phyloP scores from a whole-genome alignment of 345 rosid species.

The Leavenworthia alabamica region DNA sequence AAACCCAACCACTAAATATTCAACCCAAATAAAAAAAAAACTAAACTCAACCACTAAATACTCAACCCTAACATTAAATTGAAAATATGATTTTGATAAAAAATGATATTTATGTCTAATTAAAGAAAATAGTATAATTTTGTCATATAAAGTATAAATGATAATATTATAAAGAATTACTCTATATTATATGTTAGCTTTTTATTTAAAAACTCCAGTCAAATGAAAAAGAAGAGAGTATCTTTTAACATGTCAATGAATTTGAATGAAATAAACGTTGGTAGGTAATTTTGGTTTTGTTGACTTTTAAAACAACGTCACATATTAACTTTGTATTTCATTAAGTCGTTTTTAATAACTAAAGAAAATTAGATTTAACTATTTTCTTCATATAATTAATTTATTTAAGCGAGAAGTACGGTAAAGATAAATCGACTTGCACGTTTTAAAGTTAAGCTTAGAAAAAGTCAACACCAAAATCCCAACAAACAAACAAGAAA shows the following conservation, averaged over 20 bases:
- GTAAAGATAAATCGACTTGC: neutral
- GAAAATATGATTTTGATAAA: too few species aligned
- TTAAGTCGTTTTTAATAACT: too few species aligned
- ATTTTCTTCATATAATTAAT: neutral
- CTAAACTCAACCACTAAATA: too few species aligned
- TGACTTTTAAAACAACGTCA: neutral
- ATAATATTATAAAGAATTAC: too few species aligned
- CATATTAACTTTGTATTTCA: neutral
- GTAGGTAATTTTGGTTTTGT: neutral
- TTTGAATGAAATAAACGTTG: slow-evolving; percentile 7
- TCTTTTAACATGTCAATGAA: slow-evolving; percentile 11
- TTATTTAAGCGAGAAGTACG: slow-evolving; percentile 3
- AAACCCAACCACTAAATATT: too few species aligned
- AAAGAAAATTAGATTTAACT: neutral
- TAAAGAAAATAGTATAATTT: too few species aligned
- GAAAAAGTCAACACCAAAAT: slow-evolving; percentile 18
- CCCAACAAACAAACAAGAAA: slow-evolving; percentile 5
- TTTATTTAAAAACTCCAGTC: neutral
- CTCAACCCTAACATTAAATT: too few species aligned
- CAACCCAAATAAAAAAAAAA: too few species aligned
- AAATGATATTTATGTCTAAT: too few species aligned
- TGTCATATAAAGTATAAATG: too few species aligned
- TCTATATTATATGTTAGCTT: neutral
- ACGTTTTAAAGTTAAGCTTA: neutral
- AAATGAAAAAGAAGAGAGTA: neutral